Evolutionary conservation across 306 rosid species (phyloP).

Genomic region (Casuarina cunninghamiana): DNA sequence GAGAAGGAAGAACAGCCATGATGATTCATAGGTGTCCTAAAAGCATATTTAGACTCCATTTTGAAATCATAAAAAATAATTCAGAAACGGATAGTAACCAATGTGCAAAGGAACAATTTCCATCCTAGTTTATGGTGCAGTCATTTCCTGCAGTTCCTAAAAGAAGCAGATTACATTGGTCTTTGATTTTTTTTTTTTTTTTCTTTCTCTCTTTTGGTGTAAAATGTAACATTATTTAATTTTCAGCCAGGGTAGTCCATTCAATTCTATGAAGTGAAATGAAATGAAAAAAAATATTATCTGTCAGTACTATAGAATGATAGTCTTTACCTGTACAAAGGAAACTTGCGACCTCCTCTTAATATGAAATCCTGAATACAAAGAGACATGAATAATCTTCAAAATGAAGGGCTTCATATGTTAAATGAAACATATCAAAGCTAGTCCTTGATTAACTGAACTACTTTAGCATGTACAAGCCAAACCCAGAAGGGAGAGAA

Average conservation of each 20-base stretch:
- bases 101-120: background rate
- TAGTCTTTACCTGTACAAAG: constrained; percentile 72
- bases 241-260: too few species aligned
- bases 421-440: background rate
- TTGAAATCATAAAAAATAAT: background rate
- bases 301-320: constrained; percentile 10
- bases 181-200: background rate
- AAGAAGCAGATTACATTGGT: background rate
- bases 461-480: background rate
- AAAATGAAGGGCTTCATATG: background rate
- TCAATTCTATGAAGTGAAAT: constrained; percentile 2
- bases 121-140: background rate
- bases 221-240: background rate
- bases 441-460: constrained; percentile 5
- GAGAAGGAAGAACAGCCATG: constrained; percentile 24
- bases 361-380: constrained; percentile 81
- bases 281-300: background rate
- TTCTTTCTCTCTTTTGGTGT: too few species aligned
- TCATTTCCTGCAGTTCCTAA: background rate
- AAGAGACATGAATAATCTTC: constrained; percentile 21
- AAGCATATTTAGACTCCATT: constrained; percentile 4
- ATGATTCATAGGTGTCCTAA: constrained; percentile 1
- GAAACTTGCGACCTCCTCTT: constrained; percentile 77
- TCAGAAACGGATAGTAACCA: background rate
- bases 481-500: background rate